These are phyloP conservation scores for Hypoxylon sp. DNA, from an alignment of 2,329 filamentous ascomycete genomes.

Conservation along the genomic window DNA sequence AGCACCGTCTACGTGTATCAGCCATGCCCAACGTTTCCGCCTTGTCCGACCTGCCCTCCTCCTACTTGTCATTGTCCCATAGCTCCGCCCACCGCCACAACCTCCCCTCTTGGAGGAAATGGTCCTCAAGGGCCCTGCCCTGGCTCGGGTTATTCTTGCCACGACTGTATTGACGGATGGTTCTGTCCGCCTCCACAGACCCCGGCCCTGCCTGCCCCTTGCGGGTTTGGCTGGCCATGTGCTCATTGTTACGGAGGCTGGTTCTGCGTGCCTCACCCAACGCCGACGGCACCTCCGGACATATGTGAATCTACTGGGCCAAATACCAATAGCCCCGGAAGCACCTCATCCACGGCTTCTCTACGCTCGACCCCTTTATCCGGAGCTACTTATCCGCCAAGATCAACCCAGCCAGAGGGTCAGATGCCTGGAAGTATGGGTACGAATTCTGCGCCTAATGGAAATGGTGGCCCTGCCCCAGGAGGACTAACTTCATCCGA, in stretches of 20 bases:
- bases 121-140: constrained; percentile 55
- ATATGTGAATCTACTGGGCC: constrained; percentile 41
- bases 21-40: constrained; percentile 28
- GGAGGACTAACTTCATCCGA: constrained; percentile 28
- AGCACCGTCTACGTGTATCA: constrained; percentile 33
- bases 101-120: constrained; percentile 28
- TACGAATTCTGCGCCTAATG: constrained; percentile 16
- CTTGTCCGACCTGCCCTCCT: constrained; percentile 44
- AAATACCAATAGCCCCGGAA: constrained; percentile 27
- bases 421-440: constrained; percentile 46
- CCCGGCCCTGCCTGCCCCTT: constrained; percentile 55
- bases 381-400: neutral
- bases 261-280: constrained; percentile 55
- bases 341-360: constrained; percentile 20
- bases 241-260: constrained; percentile 56
- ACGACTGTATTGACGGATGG: constrained; percentile 57
- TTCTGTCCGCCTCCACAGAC: constrained; percentile 57
- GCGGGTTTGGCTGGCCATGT: constrained; percentile 58
- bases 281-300: constrained; percentile 28
- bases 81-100: constrained; percentile 22
- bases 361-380: constrained; percentile 1
- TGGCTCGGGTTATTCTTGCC: constrained; percentile 56
- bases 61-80: constrained; percentile 45
- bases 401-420: constrained; percentile 34
- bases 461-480: constrained; percentile 17